Evolutionary conservation across 2,329 filamentous ascomycete species (phyloP).

Genomic region (Alternaria arborescens): DNA sequence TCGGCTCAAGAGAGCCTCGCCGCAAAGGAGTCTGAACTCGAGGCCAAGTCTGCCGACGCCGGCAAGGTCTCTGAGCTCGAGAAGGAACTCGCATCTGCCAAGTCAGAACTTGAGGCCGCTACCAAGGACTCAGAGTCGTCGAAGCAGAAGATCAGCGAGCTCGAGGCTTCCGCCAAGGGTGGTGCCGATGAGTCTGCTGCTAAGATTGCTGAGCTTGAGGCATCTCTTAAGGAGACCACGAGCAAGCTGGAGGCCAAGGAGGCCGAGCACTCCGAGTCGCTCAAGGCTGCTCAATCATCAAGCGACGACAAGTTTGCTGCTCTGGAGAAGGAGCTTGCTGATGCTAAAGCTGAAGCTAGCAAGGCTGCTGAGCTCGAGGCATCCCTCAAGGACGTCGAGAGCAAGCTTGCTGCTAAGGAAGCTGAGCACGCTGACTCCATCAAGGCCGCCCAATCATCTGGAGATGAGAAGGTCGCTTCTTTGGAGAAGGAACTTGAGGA

Average conservation of each 20-base stretch:
- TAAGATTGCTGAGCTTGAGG: slow-evolving; percentile 32
- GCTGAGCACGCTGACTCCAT: slow-evolving; percentile 35
- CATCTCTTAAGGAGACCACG: slow-evolving; percentile 26
- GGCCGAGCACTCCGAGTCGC: slow-evolving; percentile 23
- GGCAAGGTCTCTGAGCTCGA: slow-evolving; percentile 33
- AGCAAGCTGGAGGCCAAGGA: slow-evolving; percentile 26
- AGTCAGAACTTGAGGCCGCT: slow-evolving; percentile 25
- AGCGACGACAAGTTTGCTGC: slow-evolving; percentile 20
- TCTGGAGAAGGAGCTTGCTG: slow-evolving; percentile 30
- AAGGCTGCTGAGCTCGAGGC: slow-evolving; percentile 40
- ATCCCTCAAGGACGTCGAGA: slow-evolving; percentile 26
- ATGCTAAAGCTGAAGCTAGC: slow-evolving; percentile 31
- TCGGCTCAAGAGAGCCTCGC: slow-evolving; percentile 32
- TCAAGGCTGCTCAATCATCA: slow-evolving; percentile 24
- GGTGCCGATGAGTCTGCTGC: slow-evolving; percentile 21
- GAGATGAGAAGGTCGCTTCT: slow-evolving; percentile 35
- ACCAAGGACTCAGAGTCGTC: slow-evolving; percentile 25
- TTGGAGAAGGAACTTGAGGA: slow-evolving; percentile 37
- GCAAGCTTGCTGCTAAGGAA: slow-evolving; percentile 33
- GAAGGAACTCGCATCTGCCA: slow-evolving; percentile 22
- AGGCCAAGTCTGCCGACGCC: slow-evolving; percentile 26
- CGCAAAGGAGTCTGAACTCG: slow-evolving; percentile 35
- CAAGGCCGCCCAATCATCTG: slow-evolving; percentile 30
- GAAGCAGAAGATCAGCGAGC: slow-evolving; percentile 31
- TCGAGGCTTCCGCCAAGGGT: slow-evolving; percentile 29